Conservation (phyloP, 495 filamentous ascomycete species). For the Penicillium roqueforti region DNA sequence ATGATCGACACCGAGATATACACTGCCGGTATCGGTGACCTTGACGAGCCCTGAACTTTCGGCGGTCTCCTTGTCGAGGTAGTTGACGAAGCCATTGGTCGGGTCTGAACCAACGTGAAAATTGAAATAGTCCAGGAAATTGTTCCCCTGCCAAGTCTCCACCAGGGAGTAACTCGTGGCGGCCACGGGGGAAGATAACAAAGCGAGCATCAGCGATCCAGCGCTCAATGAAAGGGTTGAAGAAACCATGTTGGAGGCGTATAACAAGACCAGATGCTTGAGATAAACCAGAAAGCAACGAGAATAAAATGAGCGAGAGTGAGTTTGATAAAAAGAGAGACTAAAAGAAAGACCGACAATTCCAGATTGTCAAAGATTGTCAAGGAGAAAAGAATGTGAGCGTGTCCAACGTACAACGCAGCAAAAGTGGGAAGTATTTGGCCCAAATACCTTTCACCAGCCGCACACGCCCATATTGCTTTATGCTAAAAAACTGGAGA, state of each 20-base stretch:
- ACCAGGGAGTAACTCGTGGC: slow-evolving; percentile 39
- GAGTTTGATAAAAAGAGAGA: slow-evolving; percentile 2
- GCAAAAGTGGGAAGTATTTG: slow-evolving; percentile 15
- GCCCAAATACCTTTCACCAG: slow-evolving; percentile 4
- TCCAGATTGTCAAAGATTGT: slow-evolving; percentile 22
- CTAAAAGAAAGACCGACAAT: slow-evolving; percentile 19
- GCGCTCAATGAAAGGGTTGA: slow-evolving; percentile 23
- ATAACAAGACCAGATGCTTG: slow-evolving; percentile 3
- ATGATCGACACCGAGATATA: slow-evolving; percentile 53
- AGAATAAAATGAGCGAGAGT: slow-evolving; percentile 8
- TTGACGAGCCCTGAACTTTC: slow-evolving; percentile 53
- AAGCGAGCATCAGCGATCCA: slow-evolving; percentile 28
- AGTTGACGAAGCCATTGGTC: slow-evolving; percentile 67
- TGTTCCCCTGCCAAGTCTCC: slow-evolving; percentile 43
- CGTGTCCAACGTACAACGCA: slow-evolving; percentile 16
- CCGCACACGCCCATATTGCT: not conserved
- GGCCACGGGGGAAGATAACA: slow-evolving; percentile 14
- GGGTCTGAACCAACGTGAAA: slow-evolving; percentile 55
- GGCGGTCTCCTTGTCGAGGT: slow-evolving; percentile 54
- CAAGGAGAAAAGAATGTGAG: slow-evolving; percentile 27
- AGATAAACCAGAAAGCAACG: not conserved
- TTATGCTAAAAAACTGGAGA: not conserved
- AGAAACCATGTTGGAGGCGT: slow-evolving; percentile 19
- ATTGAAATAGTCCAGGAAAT: slow-evolving; percentile 50
- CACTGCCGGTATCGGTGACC: slow-evolving; percentile 42